A percentile compares a stretch with the other conserved stretches of the same genome.
Conservation (phyloP, 805 yeast genomes). For the Yarrowia alimentaria region DNA sequence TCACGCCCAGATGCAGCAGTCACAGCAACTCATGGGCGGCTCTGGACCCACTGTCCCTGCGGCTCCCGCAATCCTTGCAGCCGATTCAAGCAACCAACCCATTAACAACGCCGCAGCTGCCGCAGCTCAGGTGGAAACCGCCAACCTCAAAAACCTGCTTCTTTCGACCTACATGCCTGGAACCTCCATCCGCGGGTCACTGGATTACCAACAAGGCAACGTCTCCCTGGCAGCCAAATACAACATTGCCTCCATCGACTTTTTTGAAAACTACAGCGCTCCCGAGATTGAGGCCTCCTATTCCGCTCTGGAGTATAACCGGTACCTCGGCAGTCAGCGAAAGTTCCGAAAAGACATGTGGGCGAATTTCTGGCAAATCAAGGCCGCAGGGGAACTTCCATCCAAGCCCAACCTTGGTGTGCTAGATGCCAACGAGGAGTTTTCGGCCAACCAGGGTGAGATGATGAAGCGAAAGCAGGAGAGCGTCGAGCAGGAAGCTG, state of each 20-base stretch:
- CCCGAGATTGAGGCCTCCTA: slow-evolving; percentile 34
- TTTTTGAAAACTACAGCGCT: slow-evolving; percentile 22
- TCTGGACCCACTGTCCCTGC: slow-evolving; percentile 5
- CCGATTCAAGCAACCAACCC: slow-evolving; percentile 8
- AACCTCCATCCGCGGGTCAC: slow-evolving; percentile 34
- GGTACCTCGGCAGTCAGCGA: slow-evolving; percentile 37
- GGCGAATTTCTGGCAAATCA: slow-evolving; percentile 39
- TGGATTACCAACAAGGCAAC: slow-evolving; percentile 34
- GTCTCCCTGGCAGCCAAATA: slow-evolving; percentile 28
- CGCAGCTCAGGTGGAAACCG: slow-evolving; percentile 12
- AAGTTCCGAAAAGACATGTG: slow-evolving; percentile 37
- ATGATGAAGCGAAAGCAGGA: slow-evolving; percentile 26
- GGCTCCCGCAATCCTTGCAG: slow-evolving; percentile 7
- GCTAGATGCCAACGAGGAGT: slow-evolving; percentile 16
- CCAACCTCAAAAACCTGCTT: slow-evolving; percentile 6
- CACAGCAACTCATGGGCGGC: slow-evolving; percentile 19
- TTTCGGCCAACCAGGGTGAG: slow-evolving; percentile 3
- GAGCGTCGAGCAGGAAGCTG: slow-evolving; percentile 24
- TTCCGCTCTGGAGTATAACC: slow-evolving; percentile 34
- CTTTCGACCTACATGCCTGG: slow-evolving; percentile 34
- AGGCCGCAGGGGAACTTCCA: slow-evolving; percentile 22
- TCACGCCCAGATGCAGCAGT: slow-evolving; percentile 24
- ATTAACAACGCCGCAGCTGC: slow-evolving; percentile 18
- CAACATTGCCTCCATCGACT: slow-evolving; percentile 29
- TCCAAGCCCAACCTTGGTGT: slow-evolving; percentile 26